These are phyloP conservation scores for Cystofilobasidium macerans DNA, from an alignment of 768 basidiomycete species.

Conservation along the genomic window DNA sequence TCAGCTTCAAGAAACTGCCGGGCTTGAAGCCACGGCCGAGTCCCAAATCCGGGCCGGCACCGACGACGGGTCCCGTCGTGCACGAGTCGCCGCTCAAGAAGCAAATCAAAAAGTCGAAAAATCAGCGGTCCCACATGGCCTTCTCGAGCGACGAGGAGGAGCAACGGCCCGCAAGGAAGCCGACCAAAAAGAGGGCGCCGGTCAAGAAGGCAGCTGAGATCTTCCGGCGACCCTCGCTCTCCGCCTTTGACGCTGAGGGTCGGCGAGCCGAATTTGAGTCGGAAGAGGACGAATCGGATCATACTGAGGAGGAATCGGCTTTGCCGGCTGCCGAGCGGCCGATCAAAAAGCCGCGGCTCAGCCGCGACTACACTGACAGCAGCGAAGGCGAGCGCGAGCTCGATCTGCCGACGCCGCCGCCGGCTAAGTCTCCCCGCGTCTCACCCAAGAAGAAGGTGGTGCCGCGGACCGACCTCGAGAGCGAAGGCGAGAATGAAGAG, in stretches of 20 bases:
- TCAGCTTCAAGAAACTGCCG: background rate
- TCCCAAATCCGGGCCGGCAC: background rate
- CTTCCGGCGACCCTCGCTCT: background rate
- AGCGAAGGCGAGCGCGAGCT: constrained; percentile 5
- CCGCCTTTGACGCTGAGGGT: background rate
- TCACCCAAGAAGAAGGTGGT: constrained; percentile 14
- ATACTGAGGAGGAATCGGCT: constrained; percentile 7
- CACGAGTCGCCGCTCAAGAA: constrained; percentile 6
- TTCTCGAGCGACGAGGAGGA: background rate
- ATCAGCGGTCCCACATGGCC: background rate
- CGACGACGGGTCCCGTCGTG: background rate
- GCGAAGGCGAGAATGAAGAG: background rate
- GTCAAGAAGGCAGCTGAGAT: background rate
- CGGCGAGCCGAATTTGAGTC: background rate
- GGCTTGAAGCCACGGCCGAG: background rate
- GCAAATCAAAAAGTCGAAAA: background rate
- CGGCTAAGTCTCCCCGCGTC: background rate
- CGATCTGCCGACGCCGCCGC: background rate
- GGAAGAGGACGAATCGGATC: background rate
- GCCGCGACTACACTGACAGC: constrained; percentile 2
- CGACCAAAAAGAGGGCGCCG: background rate
- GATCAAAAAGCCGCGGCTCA: background rate
- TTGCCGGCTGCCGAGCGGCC: background rate
- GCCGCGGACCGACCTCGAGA: constrained; percentile 5
- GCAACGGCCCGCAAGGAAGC: background rate